Evolutionary conservation across 2,329 filamentous ascomycete genomes (phyloP), one percentile per base, ranked within the genome.

Genomic region (Ophiognomonia clavigignenti-juglandacearum): DNA sequence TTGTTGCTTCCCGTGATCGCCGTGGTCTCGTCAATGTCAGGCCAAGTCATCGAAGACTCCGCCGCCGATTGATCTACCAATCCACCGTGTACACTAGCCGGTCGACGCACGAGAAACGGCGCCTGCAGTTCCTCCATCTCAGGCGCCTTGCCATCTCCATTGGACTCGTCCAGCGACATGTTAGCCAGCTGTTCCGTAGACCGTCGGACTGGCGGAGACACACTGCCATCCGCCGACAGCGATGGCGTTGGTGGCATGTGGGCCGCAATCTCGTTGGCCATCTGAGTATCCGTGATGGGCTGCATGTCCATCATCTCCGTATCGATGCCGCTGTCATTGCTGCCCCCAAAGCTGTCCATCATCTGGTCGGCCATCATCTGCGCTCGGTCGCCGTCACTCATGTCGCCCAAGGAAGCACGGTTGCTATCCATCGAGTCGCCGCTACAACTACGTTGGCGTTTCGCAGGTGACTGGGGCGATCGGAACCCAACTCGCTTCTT

Each of bases 401-500:
- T 43, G 3, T 48, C 48, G 3, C 48, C 51, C n/a, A 51, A 22
- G 14, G 51, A 53, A 10, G 48, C 51, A 6, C 48, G 48, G 20
- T 53, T 53, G 5, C 48, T 31, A 10, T 41, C 44, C 48, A 53
- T 51, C 8, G 48, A 51, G 20, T 53, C 51, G 10, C 47, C 40
- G 38, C 51, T 53, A 11, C 39, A 22, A 20, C 47, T 47, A 10
- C 51, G 31, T 11, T 51, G 51, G 43, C 48, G 31, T 32, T 53
- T 53, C 4, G 43, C 35, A 1, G 44, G 41, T 27, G 51, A 48
- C 6, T 39, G 41, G 11, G 48, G 44, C 23, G 35, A 19, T 18
- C 42, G 34, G 9, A 43, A 32, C 9, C 51, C 49, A 39, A 50
- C 53, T 8, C 51, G 53, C 44, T 62, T 63, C 48, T 53, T 58